Base-by-base conservation (phyloP, 1,284 basidiomycete genomes). In the Caloboletus inedulis region DNA sequence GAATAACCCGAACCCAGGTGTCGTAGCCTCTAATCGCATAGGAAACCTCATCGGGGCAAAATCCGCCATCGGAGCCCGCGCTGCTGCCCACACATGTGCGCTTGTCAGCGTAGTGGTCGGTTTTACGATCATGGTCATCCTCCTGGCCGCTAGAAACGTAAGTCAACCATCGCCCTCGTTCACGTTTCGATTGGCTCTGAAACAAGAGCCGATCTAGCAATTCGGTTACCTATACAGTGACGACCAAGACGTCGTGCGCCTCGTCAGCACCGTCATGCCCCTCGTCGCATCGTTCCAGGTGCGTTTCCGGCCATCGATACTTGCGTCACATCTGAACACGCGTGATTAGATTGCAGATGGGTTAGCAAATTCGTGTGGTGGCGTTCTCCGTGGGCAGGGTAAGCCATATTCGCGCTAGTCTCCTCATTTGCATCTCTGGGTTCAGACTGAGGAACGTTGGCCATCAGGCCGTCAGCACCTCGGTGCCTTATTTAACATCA, bases 221-320 rank as follows among this genome's bases (percentile, higher is more conserved):
- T 88, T 80, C 57, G 88, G 85, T 1, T 83, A 82, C 58, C 64
- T 90, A 10, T 89, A 86, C 69, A 88, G 83, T 58, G 77, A 86
- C 47, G 85, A 90, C 54, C 62, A 69, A 14, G 74, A 76, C 3
- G 85, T 89, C 10, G 81, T 81, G 5, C 57, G 54, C 7, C 75
- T 89, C 19, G 88, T 91, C 29, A 80, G 81, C 49, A 71, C 77
- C 48, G 84, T 91, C 13, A 87, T 91, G 79, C 89, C 89, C 0
- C 76, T 89, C 16, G 86, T 91, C 1, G 88, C 89, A 3, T 86
- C 86, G 0, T 91, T 91, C 66, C 88, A 91, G 69, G 82, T 84
- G 52, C 44, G 68, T 10, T 29, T 13, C 30, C 14, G 3, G 14
- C 25, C 23, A 25, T 29, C n/a, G 4, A 51, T 27, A 31, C 13